Evolutionary conservation across 352 stramenopile genomes (phyloP), one percentile per base, ranked within the genome.

Genomic region (Phytophthora fragariaefolia): DNA sequence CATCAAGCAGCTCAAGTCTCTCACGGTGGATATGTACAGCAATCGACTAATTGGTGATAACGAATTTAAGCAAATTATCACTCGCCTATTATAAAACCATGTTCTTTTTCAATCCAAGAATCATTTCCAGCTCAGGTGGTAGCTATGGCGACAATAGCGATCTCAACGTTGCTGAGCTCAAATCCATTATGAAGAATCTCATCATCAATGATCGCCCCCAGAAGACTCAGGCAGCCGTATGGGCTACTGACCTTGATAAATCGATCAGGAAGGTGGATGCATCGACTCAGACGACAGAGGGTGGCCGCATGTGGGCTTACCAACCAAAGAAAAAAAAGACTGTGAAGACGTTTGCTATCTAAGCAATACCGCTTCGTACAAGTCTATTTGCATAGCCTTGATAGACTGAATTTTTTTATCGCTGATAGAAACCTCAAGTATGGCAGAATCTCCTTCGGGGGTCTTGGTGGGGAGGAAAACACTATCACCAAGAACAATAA

Each of bases 61-160:
- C 12, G 57, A 66, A 7, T 72, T 72, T 17, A 67, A 59, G 26
- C 8, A 56, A 17, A 66, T 66, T 56, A 66, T 71, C 30, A 54
- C n/a, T 3, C 46, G 49, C 8, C 20, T 71, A 50, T n/a, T 66
- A 66, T 71, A 66, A n/a, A 47, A 49, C 3, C 4, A 66, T 66
- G 49, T 60, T 66, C 15, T 53, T 66, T 1, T 46, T 66, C 8
- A 60, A 66, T 22, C 38, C 58, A 0, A 24, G 49, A 6, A 66
- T 60, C 17, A 60, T 66, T 40, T 54, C 47, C 10, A 59, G 20
- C 5, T 52, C 58, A 7, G 24, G n/a, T 26, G 58, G 58, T 17
- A 64, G 57, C n/a, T 65, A 58, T 46, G 57, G 57, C 0, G 57
- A 65, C 8, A 65, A 54, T 18, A 17, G 24, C 18, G 47, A 66